Conservation (phyloP, 306 rosid genomes). For the Acacia crassicarpa region DNA sequence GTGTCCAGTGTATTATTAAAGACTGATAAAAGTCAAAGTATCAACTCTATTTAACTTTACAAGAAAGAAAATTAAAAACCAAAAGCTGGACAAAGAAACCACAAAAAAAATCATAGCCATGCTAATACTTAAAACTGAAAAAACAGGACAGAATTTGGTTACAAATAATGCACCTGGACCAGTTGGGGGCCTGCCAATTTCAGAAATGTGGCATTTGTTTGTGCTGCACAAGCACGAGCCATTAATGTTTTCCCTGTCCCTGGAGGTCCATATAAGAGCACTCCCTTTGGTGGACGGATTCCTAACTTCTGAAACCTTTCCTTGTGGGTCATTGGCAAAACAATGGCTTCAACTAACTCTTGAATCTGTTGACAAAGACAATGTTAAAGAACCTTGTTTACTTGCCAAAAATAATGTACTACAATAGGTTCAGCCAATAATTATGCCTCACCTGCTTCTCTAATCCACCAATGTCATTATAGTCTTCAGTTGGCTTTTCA, state of each 20-base stretch:
- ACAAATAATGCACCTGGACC: constrained; percentile 70
- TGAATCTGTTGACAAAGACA: constrained; percentile 59
- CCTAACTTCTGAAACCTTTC: constrained; percentile 95
- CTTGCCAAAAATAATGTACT: background rate
- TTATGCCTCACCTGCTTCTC: constrained; percentile 73
- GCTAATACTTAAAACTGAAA: background rate
- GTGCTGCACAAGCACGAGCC: constrained; percentile 99
- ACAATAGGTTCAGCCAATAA: background rate
- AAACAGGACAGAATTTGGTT: background rate
- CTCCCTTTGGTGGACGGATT: constrained; percentile 97
- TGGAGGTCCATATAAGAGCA: constrained; percentile 95
- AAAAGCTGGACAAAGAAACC: background rate
- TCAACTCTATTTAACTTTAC: background rate
- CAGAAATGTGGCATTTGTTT: constrained; percentile 91
- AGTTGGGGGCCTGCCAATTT: constrained; percentile 96
- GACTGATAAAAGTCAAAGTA: background rate
- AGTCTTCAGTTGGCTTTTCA: constrained; percentile 95
- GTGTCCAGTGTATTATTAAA: background rate
- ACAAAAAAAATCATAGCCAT: background rate
- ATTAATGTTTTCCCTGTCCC: constrained; percentile 98
- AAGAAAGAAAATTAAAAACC: background rate
- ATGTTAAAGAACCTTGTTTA: constrained; percentile 11
- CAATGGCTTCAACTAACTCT: constrained; percentile 97
- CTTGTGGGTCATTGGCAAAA: constrained; percentile 94
- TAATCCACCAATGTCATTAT: constrained; percentile 89